Evolutionary conservation across 495 filamentous ascomycete species (phyloP).

Genomic region (Trichoderma erinaceum): DNA sequence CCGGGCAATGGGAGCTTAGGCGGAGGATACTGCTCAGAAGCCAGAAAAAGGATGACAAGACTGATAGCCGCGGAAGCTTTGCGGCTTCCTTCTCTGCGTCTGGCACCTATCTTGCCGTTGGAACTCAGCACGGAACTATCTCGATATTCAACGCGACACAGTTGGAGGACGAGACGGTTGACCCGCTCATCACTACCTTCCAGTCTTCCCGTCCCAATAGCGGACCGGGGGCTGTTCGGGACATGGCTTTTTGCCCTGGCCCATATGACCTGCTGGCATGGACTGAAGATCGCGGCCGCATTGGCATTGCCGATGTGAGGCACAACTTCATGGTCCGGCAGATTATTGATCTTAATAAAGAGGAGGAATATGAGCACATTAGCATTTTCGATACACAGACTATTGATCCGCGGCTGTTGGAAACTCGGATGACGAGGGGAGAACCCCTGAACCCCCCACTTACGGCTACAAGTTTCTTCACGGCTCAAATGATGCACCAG

Average conservation of each 20-base stretch:
- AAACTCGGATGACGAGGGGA: slow-evolving; percentile 30
- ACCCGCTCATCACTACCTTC: slow-evolving; percentile 40
- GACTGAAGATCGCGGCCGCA: slow-evolving; percentile 80
- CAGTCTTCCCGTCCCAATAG: slow-evolving; percentile 52
- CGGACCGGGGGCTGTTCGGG: slow-evolving; percentile 73
- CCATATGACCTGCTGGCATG: slow-evolving; percentile 90
- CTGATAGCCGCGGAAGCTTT: slow-evolving; percentile 49
- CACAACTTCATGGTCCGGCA: slow-evolving; percentile 71
- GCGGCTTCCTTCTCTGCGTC: slow-evolving; percentile 49
- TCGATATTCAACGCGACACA: slow-evolving; percentile 43
- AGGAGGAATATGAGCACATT: slow-evolving; percentile 49
- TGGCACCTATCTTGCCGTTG: slow-evolving; percentile 47
- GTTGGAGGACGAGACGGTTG: slow-evolving; percentile 31
- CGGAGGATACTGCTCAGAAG: slow-evolving; percentile 43
- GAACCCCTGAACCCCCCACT: neutral
- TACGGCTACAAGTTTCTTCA: neutral
- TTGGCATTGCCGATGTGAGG: slow-evolving; percentile 80
- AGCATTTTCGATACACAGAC: slow-evolving; percentile 38
- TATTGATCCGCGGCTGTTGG: slow-evolving; percentile 46
- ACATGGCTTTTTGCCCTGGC: slow-evolving; percentile 84
- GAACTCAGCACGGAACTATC: slow-evolving; percentile 52
- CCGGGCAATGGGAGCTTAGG: slow-evolving; percentile 30
- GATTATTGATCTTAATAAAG: slow-evolving; percentile 56
- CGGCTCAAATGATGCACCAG: slow-evolving; percentile 15
- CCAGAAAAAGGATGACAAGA: slow-evolving; percentile 40